Base-by-base conservation (phyloP, 1,284 basidiomycete species). In the Ceratobasidium sp. region DNA sequence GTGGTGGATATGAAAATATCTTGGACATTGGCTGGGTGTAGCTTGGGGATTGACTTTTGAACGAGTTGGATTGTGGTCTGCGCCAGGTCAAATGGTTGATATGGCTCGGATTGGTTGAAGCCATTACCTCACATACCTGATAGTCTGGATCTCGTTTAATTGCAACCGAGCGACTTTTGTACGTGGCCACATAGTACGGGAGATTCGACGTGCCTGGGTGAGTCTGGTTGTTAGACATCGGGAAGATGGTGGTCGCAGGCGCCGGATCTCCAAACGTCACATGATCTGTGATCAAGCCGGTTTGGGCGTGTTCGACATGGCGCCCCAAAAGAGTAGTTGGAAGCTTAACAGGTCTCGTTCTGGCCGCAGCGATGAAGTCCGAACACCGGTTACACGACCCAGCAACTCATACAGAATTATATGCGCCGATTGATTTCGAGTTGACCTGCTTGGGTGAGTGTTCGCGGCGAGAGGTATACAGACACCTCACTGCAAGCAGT, bases 111-210 rank as follows among this genome's bases (percentile, higher is more conserved):
- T 12, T 38, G 59, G 38, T 38, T 23, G 59, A 20, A 4, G 12
- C 16, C 16, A 14, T 38, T 38, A 18, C 8, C 23, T 16, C 6
- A 48, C 64, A 50, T 67, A 50, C 65, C 46, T 67, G 7, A 18
- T 67, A 67, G 16, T 52, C 35, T 33, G 23, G 18, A n/a, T 67
- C 46, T 33, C 65, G 41, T 20, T 67, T 66, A n/a, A 67, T 48
- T 18, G 65, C 27, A 16, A 67, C 46, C 20, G 44, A 27, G 2
- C 65, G 65, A 20, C 48, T 48, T 23, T 67, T 6, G n/a, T 67
- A 67, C 3, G 16, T 50, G 10, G 65, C 65, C 5, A 67, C 46
- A 33, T 67, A 67, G 46, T 50, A 67, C 5, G 65, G 65, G 16
- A 18, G 33, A 18, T 7, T 8, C 12, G 59, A 20, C 6, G 59